phyloP scores from a whole-genome alignment of 805 yeast genomes.

The Groenewaldozyma tartarivorans region DNA sequence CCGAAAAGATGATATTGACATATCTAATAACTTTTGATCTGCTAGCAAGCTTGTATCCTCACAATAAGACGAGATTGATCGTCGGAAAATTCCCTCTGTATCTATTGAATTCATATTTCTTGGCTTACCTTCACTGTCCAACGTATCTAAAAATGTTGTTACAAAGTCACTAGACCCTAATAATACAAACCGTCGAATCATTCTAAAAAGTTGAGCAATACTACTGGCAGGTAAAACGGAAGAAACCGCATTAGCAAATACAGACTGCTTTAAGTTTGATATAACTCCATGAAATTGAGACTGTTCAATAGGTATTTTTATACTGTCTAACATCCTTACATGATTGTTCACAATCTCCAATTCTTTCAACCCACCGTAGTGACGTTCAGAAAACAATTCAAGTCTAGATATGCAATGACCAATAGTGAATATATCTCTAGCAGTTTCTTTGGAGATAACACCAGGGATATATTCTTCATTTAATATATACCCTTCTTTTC shows the following conservation, averaged over 20 bases:
- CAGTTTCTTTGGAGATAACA: slow-evolving; percentile 6
- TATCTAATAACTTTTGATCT: background rate
- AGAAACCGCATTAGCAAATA: slow-evolving; percentile 11
- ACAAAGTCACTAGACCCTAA: slow-evolving; percentile 14
- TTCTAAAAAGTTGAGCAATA: slow-evolving; percentile 7
- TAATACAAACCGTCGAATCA: slow-evolving; percentile 12
- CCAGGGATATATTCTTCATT: slow-evolving; percentile 5
- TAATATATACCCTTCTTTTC: slow-evolving; percentile 2
- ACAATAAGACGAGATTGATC: background rate
- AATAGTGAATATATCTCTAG: slow-evolving; percentile 12
- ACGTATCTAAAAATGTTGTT: slow-evolving; percentile 1
- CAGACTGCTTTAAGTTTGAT: slow-evolving; percentile 3
- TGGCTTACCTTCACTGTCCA: background rate
- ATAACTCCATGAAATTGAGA: slow-evolving; percentile 6
- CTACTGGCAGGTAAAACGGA: slow-evolving; percentile 5
- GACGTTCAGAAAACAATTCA: background rate
- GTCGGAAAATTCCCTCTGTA: background rate
- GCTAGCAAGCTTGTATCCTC: slow-evolving; percentile 1
- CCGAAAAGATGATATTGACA: background rate
- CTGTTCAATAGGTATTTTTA: slow-evolving; percentile 7
- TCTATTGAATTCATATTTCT: background rate
- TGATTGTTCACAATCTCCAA: background rate
- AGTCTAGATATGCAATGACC: slow-evolving; percentile 10
- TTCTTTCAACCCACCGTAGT: background rate
- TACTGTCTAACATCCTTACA: slow-evolving; percentile 2